Percentiles rank a stretch among this genome's conserved stretches.
These are phyloP conservation scores for Fusarium mangiferae DNA, from an alignment of 2,329 filamentous ascomycete species.

Conservation along the genomic window DNA sequence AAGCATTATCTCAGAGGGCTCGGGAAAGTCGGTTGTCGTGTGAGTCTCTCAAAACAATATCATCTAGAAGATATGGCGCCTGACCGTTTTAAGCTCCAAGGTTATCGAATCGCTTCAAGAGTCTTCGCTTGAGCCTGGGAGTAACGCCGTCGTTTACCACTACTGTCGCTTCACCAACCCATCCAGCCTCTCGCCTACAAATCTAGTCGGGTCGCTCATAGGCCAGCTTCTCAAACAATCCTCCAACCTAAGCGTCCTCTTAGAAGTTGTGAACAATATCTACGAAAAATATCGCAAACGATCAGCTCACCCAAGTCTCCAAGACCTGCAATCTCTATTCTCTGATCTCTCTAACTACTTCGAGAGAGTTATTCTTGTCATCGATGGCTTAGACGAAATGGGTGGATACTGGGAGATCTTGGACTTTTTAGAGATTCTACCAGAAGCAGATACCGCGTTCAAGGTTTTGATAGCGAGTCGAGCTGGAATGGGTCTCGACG, in stretches of 20 bases:
- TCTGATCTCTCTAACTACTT: neutral
- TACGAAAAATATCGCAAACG: neutral
- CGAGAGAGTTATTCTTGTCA: neutral
- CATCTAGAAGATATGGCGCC: rapidly evolving
- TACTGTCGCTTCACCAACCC: slow-evolving; percentile 1
- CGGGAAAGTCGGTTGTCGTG: neutral
- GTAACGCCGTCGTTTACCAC: neutral
- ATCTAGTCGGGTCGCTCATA: neutral
- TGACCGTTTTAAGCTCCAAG: neutral
- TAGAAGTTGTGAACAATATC: neutral
- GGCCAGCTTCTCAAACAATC: neutral
- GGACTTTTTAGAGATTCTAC: neutral
- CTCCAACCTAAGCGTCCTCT: too few species aligned
- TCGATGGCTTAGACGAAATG: neutral
- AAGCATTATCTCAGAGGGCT: neutral
- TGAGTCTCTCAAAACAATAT: rapidly evolving
- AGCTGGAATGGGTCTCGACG: neutral
- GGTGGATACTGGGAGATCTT: neutral
- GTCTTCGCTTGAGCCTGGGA: neutral
- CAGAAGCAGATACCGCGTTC: neutral
- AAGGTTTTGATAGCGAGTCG: neutral
- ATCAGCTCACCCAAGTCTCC: neutral
- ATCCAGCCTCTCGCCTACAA: neutral
- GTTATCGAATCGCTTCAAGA: neutral
- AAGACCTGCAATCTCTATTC: neutral